Base-by-base conservation (phyloP, 2,329 filamentous ascomycete genomes). In the Immersiporthe knoxdaviesiana region DNA sequence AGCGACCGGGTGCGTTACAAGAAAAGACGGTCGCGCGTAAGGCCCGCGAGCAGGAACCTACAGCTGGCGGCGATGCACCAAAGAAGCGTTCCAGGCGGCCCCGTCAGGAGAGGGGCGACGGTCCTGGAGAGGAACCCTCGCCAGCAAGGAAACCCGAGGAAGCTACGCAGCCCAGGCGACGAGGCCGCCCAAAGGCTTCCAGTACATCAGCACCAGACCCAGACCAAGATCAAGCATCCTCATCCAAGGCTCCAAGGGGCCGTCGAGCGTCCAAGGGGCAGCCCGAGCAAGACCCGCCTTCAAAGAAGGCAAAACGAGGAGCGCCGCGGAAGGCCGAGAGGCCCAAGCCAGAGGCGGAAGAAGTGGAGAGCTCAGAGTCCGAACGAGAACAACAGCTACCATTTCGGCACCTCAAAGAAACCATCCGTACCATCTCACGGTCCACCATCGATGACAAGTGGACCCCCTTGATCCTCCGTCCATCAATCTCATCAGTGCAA, bases 391-490 rank as follows among this genome's bases (percentile, higher is more conserved):
- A 59, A 58, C 72, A 74, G 2, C 68, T 74, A 10, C 73, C 81
- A 71, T 88, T 85, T 76, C 82, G 83, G 59, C 84, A 87, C 73
- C 78, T 90, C 63, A 80, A 82, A 8, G 78, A 86, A 18, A 81
- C 81, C 39, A 84, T 81, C 16, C 84, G 83, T 47, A 82, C 81
- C 56, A 81, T 93, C 58, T 86, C 88, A n/a, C 86, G 85, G 71
- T 84, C 86, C 37, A 86, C 84, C 50, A 91, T 97, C 69, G 85
- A 91, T 56, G 80, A 89, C 56, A 92, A 91, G 76, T 93, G 91
- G 91, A 81, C 83, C 2, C 82, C 86, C 82, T 92, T 6, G 82
- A 87, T 5, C 76, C 80, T 8, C 78, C 82, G 32, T 87, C 89
- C 56, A 78, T 91, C 67, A 80, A 84, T 10, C 84, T 84, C 65